These are phyloP conservation scores for Volvariella volvacea DNA, from an alignment of 1,284 basidiomycete species.

Conservation along the genomic window DNA sequence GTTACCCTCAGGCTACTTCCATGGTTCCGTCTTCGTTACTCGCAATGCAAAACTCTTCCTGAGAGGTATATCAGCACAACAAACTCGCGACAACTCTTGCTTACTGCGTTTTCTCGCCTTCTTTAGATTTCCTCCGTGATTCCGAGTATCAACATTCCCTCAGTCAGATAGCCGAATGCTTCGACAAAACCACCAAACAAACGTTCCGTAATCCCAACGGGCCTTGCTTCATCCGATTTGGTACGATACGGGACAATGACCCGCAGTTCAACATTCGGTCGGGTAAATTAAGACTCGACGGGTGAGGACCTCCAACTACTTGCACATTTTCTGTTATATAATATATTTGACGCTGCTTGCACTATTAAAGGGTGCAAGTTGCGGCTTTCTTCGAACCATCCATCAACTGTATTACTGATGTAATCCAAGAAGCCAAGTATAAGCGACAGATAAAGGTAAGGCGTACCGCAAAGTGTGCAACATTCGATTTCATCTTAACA, in stretches of 20 bases:
- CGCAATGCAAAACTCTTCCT: conserved; percentile 21
- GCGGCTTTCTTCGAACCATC: conserved; percentile 32
- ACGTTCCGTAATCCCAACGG: conserved; percentile 30
- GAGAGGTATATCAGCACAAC: conserved; percentile 12
- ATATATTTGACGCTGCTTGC: conserved; percentile 9
- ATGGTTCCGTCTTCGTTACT: conserved; percentile 25
- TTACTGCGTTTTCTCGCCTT: conserved; percentile 14
- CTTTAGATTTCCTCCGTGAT: neutral
- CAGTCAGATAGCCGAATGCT: neutral
- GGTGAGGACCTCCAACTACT: conserved; percentile 19
- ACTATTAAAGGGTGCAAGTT: conserved; percentile 21
- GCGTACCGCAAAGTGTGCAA: too few relatives aligned
- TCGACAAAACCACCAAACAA: conserved; percentile 40
- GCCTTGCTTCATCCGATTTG: conserved; percentile 39
- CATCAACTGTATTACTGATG: conserved; percentile 20
- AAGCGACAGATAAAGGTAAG: too few relatives aligned
- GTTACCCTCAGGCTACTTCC: conserved; percentile 7
- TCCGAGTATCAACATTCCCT: neutral
- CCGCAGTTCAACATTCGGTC: conserved; percentile 18
- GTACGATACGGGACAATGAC: conserved; percentile 35
- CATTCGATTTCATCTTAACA: neutral
- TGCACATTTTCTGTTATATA: conserved; percentile 24
- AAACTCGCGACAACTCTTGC: conserved; percentile 21
- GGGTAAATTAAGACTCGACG: neutral
- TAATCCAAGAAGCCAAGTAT: conserved; percentile 17